Percentiles rank a stretch among this genome's conserved stretches.
phyloP scores from a whole-genome alignment of 1,284 basidiomycete genomes.

The Takashimella tepidaria region DNA sequence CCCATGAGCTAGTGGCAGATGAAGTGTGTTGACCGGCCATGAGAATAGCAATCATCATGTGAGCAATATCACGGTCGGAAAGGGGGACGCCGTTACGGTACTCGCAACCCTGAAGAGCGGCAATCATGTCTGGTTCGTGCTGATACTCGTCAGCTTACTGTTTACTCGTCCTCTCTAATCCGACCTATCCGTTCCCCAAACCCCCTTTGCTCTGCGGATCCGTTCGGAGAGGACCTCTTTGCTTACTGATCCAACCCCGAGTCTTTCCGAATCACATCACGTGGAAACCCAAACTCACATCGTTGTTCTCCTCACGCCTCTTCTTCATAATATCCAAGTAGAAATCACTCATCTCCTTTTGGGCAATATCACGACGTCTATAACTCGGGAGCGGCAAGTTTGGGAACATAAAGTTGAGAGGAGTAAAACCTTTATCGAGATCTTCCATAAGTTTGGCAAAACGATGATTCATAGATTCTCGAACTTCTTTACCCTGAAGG shows the following conservation, averaged over 20 bases:
- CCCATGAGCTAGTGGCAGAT: constrained; percentile 86
- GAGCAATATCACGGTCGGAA: constrained; percentile 81
- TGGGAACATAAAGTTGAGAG: constrained; percentile 90
- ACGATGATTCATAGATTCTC: constrained; percentile 68
- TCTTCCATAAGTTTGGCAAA: constrained; percentile 86
- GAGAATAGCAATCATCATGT: constrained; percentile 65
- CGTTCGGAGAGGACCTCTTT: too few species aligned
- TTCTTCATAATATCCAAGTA: constrained; percentile 83
- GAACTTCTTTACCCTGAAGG: constrained; percentile 87
- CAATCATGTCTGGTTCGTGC: constrained; percentile 88
- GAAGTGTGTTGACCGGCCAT: constrained; percentile 99
- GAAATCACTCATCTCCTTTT: constrained; percentile 90
- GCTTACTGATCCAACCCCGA: too few species aligned
- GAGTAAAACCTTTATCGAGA: constrained; percentile 87
- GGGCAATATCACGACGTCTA: constrained; percentile 77
- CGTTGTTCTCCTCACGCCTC: constrained; percentile 57
- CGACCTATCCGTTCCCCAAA: too few species aligned
- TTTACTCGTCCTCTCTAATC: too few species aligned
- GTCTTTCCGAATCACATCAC: too few species aligned
- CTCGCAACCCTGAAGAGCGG: constrained; percentile 73
- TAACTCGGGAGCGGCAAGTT: constrained; percentile 89
- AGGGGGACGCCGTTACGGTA: constrained; percentile 81
- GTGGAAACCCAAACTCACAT: constrained; percentile 33
- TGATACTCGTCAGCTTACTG: constrained; percentile 35
- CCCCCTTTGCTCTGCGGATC: too few species aligned